Evolutionary conservation across 73 alveolate genomes (phyloP), one percentile per base, ranked within the genome.

Genomic region (Symbiodinium pilosum): DNA sequence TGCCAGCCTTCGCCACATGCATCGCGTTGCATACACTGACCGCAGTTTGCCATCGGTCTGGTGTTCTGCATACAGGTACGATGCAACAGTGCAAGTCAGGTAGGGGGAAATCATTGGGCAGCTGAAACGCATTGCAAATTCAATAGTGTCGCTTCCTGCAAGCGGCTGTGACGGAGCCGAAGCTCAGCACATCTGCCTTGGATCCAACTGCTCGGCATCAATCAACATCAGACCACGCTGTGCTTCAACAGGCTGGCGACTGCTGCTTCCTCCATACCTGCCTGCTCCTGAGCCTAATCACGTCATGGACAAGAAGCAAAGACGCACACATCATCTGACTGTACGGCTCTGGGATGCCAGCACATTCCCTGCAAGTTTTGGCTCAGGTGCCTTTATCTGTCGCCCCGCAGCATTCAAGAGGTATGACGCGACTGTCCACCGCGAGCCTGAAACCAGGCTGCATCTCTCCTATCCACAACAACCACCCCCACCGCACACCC

Each of bases 361-460:
- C n/a, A n/a, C n/a, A n/a, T n/a, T n/a, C n/a, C n/a, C n/a, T n/a
- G n/a, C n/a, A n/a, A n/a, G n/a, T n/a, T n/a, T n/a, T n/a, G n/a
- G n/a, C 81, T 3, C 39, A 24, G 81, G 4, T 38, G 81, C 81
- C 81, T 64, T n/a, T 9, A 64, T n/a, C 81, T 38, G 39, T 26
- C 9, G 81, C 39, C 12, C 81, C 24, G 81, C 24, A 64, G 81
- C 81, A 28, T 64, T 12, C 81, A 64, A 64, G 12, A 64, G 38
- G 34, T 0, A n/a, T n/a, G 34, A 28, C 12, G 81, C 81, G 41
- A 64, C 39, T 2, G 81, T n/a, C 81, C 81, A 64, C 39, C 30
- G 81, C 9, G 81, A 64, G 81, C 81, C 81, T 64, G 81, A 26
- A 54, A n/a, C 73, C 73, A n/a, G n/a, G n/a, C n/a, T n/a, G n/a